Conservation (phyloP, 2,329 filamentous ascomycete species). For the Diplodia seriata region DNA sequence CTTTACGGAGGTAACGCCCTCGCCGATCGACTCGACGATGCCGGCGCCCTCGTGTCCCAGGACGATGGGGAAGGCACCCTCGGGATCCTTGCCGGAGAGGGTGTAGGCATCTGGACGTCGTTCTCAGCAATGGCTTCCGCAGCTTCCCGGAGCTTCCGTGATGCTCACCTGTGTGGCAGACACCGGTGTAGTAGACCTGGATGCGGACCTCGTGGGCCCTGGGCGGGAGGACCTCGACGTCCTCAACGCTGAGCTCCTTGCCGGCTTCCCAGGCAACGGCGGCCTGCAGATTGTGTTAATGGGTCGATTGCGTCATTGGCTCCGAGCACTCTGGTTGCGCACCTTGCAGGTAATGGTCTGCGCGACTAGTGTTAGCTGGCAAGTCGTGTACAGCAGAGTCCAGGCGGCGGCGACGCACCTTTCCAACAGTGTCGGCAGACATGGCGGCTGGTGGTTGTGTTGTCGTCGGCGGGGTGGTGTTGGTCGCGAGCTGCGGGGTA, state of each 20-base stretch:
- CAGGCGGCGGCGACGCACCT: constrained; percentile 48
- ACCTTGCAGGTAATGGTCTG: constrained; percentile 93
- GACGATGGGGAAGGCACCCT: constrained; percentile 63
- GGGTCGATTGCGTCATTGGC: constrained; percentile 51
- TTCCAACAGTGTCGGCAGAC: constrained; percentile 63
- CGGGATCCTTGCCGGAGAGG: constrained; percentile 83
- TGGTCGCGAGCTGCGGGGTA: constrained; percentile 20
- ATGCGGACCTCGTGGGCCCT: constrained; percentile 95
- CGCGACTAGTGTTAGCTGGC: constrained; percentile 32
- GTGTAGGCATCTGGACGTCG: constrained; percentile 66
- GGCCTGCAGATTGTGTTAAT: constrained; percentile 60
- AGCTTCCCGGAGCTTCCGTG: neutral
- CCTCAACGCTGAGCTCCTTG: constrained; percentile 86
- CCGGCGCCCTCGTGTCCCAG: constrained; percentile 53
- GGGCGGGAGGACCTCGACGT: constrained; percentile 89
- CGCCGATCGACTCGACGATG: constrained; percentile 68
- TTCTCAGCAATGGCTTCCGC: constrained; percentile 11
- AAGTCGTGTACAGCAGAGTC: constrained; percentile 8
- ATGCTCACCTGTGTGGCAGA: constrained; percentile 88
- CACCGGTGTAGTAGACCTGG: constrained; percentile 95
- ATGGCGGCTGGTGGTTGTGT: constrained; percentile 45
- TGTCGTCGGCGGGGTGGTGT: constrained; percentile 9
- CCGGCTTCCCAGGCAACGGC: constrained; percentile 97
- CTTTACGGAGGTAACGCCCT: constrained; percentile 95
- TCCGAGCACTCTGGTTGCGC: constrained; percentile 82